Evolutionary conservation across 768 basidiomycete species (phyloP).

Genomic region (Dentipellis fragilis): DNA sequence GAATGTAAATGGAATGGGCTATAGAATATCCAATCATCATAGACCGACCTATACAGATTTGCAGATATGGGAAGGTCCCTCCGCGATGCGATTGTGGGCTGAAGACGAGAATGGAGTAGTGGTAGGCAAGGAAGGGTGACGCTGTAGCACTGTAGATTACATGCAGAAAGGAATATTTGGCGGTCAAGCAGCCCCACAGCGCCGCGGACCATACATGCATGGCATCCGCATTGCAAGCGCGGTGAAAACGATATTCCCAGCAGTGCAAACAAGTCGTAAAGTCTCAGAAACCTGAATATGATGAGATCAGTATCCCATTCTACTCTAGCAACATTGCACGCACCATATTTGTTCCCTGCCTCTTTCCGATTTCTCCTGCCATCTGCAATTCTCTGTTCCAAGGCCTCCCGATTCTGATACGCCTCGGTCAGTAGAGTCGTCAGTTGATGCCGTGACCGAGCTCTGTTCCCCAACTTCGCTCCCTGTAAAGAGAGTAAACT

Average conservation of each 20-base stretch:
- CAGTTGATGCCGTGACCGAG: conserved; percentile 67
- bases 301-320: background rate
- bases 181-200: too few species aligned
- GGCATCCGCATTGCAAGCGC: too few species aligned
- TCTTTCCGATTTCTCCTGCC: conserved; percentile 78
- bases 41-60: conserved; percentile 36
- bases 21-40: conserved; percentile 52
- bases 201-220: too few species aligned
- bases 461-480: conserved; percentile 60
- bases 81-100: conserved; percentile 45
- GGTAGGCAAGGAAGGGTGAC: conserved; percentile 48
- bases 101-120: conserved; percentile 45
- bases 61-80: conserved; percentile 32
- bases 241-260: too few species aligned
- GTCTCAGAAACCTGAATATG: background rate
- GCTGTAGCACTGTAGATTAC: conserved; percentile 13
- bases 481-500: conserved; percentile 31
- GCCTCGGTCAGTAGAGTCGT: conserved; percentile 76
- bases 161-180: background rate
- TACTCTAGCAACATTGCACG: conserved; percentile 6
- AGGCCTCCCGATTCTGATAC: conserved; percentile 69
- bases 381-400: conserved; percentile 81
- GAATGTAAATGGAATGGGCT: too few species aligned
- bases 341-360: conserved; percentile 88
- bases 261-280: background rate